Conservation (phyloP, 371 early-diverging fungal species). For the Coemansia sp. region DNA sequence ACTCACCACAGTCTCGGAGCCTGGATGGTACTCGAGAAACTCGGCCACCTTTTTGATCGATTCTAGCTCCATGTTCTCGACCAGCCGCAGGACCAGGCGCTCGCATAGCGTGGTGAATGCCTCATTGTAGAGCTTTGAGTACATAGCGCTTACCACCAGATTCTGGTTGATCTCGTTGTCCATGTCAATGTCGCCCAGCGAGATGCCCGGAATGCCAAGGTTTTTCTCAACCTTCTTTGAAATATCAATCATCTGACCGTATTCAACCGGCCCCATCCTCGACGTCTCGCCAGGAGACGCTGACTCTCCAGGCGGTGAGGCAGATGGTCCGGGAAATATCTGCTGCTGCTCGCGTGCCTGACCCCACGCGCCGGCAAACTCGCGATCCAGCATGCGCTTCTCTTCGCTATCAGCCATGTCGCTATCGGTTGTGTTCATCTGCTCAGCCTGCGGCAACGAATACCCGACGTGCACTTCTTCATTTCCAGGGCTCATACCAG, state of each 20-base stretch:
- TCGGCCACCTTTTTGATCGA: conserved; percentile 16
- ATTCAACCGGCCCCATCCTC: conserved; percentile 34
- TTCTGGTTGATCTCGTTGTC: conserved; percentile 32
- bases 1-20: background rate
- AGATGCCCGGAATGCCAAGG: conserved; percentile 36
- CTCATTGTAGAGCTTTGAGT: conserved; percentile 43
- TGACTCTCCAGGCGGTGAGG: background rate
- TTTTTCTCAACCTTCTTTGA: conserved; percentile 27
- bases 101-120: conserved; percentile 35
- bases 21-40: conserved; percentile 19
- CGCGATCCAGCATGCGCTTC: background rate
- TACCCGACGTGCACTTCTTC: conserved; percentile 1
- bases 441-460: background rate
- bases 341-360: background rate
- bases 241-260: conserved; percentile 26
- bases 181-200: conserved; percentile 10
- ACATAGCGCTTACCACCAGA: conserved; percentile 41
- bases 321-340: background rate
- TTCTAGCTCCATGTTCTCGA: conserved; percentile 4
- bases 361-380: background rate
- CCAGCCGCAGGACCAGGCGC: conserved; percentile 31
- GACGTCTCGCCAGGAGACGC: background rate
- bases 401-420: background rate
- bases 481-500: background rate
- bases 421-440: too few relatives aligned